A percentile compares a stretch with the other conserved stretches of the same genome.
phyloP scores from a whole-genome alignment of 208 protist species.

The Hexamita inflata region DNA sequence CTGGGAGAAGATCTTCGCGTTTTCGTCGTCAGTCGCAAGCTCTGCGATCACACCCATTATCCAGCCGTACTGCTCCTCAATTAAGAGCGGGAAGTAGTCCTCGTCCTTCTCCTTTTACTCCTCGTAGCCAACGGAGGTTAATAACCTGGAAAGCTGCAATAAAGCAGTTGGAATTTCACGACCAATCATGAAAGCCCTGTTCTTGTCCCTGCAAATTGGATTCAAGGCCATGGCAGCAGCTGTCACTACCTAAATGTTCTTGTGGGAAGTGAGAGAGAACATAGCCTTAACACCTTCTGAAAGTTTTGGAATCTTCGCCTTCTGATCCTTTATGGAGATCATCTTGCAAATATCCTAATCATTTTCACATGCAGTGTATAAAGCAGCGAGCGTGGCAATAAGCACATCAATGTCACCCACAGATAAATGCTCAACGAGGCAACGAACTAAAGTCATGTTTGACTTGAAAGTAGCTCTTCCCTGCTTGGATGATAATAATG shows the following conservation, averaged over 20 bases:
- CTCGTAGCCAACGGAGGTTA: neutral
- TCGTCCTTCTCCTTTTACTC: neutral
- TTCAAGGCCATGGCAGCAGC: neutral
- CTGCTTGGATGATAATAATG: slow-evolving; percentile 1
- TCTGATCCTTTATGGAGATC: neutral
- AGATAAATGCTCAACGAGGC: neutral
- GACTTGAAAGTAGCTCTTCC: neutral
- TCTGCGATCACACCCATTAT: slow-evolving; percentile 16
- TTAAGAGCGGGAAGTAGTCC: neutral
- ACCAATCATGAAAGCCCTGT: neutral
- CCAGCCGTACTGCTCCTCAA: neutral
- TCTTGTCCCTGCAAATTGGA: slow-evolving; percentile 3
- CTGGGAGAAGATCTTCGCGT: slow-evolving; percentile 3
- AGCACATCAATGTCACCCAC: slow-evolving; percentile 6
- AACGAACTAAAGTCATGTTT: neutral
- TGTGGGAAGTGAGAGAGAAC: neutral
- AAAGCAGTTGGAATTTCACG: neutral
- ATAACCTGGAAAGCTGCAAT: neutral
- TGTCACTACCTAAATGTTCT: slow-evolving; percentile 8
- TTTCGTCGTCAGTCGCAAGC: neutral
- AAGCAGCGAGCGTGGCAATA: neutral
- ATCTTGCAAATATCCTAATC: slow-evolving; percentile 16
- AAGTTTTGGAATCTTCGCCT: no score
- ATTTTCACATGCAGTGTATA: neutral
- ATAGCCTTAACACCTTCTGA: slow-evolving; percentile 7